phyloP scores from a whole-genome alignment of 176 grass and related monocot genomes.

The barley (Hordeum vulgare) region MorexV3_pseudomolecules_assembly NC_058520.1:585389230-585389729 shows the following conservation, averaged over 20 bases:
- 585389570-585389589: constrained; percentile 92
- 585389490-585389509: neutral
- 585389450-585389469: no score
- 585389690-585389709: constrained; percentile 82
- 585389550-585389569: constrained; percentile 92
- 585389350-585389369: neutral
- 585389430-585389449: constrained; percentile 4
- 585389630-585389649: constrained; percentile 96
- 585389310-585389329: constrained; percentile 88
- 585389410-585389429: neutral
- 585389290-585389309: constrained; percentile 74
- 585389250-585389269: constrained; percentile 95
- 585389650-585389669: constrained; percentile 43
- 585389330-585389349: constrained; percentile 19
- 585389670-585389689: constrained; percentile 41
- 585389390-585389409: neutral
- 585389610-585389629: constrained; percentile 95
- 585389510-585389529: neutral
- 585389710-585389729: constrained; percentile 73
- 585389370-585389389: neutral
- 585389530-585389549: constrained; percentile 6
- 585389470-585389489: no score
- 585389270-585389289: constrained; percentile 93
- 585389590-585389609: constrained; percentile 88
- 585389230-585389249: constrained; percentile 74